These are phyloP conservation scores for Selenicereus undatus DNA, from an alignment of 148 eudicot species.

Conservation along the genomic window DNA sequence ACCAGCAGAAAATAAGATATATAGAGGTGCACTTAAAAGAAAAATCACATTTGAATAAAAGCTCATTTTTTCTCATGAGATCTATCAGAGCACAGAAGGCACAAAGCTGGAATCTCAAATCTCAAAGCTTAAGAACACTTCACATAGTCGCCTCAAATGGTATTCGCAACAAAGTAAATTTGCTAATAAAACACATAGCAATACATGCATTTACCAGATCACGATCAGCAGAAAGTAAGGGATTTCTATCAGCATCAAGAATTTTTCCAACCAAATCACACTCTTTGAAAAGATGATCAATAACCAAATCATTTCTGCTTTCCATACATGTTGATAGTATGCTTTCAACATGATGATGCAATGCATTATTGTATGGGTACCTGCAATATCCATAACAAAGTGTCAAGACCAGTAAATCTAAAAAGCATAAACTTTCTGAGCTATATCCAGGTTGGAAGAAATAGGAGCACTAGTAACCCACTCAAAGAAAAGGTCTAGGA, in stretches of 20 bases:
- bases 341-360: constrained; percentile 98
- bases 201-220: constrained; percentile 41
- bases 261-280: constrained; percentile 65
- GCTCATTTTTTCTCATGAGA: background rate
- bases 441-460: background rate
- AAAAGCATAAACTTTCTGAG: background rate
- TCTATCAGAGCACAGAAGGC: background rate
- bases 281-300: constrained; percentile 62
- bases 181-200: background rate
- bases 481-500: constrained; percentile 87
- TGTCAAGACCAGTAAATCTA: constrained; percentile 10
- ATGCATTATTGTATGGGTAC: constrained; percentile 88
- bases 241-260: constrained; percentile 63
- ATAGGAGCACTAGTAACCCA: constrained; percentile 35
- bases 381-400: constrained; percentile 37
- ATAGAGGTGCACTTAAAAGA: background rate
- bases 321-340: constrained; percentile 78
- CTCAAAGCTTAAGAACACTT: background rate
- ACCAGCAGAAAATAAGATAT: background rate
- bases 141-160: background rate
- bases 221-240: constrained; percentile 47
- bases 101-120: background rate
- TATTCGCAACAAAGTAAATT: background rate
- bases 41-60: background rate
- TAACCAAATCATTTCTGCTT: constrained; percentile 51